These are phyloP conservation scores for Elsinoe batatas DNA, from an alignment of 2,329 filamentous ascomycete genomes.

Conservation along the genomic window DNA sequence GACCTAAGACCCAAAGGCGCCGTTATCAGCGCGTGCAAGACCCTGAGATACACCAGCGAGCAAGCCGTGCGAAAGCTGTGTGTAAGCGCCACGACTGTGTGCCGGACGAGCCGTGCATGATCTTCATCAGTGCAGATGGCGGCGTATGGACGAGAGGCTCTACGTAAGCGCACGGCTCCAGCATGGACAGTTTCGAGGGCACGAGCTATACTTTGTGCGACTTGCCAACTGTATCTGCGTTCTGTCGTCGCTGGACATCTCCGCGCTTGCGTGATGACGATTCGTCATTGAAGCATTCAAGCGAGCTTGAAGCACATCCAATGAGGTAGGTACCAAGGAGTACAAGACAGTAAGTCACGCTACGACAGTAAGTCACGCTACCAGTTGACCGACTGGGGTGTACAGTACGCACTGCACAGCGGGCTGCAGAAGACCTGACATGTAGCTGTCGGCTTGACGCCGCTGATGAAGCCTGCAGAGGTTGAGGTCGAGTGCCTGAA, in stretches of 20 bases:
- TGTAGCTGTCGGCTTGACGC: too few relatives aligned
- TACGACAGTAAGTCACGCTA: neutral
- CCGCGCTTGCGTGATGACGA: neutral
- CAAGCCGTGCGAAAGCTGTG: neutral
- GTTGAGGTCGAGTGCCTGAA: too few relatives aligned
- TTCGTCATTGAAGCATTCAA: neutral
- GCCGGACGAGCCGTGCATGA: neutral
- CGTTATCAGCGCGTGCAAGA: neutral
- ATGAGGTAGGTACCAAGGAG: neutral
- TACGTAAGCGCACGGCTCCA: neutral
- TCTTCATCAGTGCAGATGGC: neutral
- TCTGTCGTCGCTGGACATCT: neutral
- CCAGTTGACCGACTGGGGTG: neutral
- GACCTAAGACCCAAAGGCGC: neutral
- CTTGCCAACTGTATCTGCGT: neutral
- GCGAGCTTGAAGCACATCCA: constrained; percentile 1
- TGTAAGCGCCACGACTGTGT: neutral
- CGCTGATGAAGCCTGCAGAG: too few relatives aligned
- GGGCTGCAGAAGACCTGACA: neutral
- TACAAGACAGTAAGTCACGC: neutral
- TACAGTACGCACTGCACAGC: neutral
- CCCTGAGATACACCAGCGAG: neutral
- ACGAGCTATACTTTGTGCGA: neutral
- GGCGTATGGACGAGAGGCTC: too few relatives aligned
- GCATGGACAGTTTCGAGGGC: neutral